Conservation (phyloP, 2,329 filamentous ascomycete genomes). For the Madurella fahalii region DNA sequence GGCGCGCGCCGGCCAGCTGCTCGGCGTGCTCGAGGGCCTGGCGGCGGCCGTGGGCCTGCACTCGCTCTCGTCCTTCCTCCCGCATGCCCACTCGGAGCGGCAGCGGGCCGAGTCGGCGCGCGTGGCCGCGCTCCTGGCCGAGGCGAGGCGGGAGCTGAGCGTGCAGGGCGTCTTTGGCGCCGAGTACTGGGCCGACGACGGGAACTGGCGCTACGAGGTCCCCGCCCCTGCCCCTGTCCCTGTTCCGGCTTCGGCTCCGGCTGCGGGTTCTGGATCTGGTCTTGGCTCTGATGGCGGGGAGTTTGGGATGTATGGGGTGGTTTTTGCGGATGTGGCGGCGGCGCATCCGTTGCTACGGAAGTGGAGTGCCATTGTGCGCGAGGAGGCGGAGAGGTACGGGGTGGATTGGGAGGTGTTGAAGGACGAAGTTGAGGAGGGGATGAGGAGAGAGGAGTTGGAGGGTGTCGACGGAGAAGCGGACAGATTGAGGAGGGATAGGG, state of each 20-base stretch:
- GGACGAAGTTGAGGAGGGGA: constrained; percentile 17
- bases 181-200: constrained; percentile 66
- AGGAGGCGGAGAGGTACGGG: constrained; percentile 38
- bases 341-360: constrained; percentile 63
- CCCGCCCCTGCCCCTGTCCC: not conserved
- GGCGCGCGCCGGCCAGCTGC: constrained; percentile 64
- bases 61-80: not conserved
- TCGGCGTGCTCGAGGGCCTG: constrained; percentile 76
- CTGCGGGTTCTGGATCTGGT: no score
- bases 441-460: constrained; percentile 11
- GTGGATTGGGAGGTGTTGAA: constrained; percentile 24
- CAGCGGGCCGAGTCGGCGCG: constrained; percentile 21
- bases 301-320: constrained; percentile 31
- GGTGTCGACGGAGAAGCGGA: constrained; percentile 12
- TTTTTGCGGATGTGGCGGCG: constrained; percentile 60
- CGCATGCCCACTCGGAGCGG: constrained; percentile 17
- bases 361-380: constrained; percentile 50
- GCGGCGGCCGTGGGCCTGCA: constrained; percentile 37
- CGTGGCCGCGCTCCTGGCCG: constrained; percentile 36
- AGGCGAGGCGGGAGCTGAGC: constrained; percentile 57
- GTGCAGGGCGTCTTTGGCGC: constrained; percentile 59
- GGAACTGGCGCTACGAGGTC: constrained; percentile 65
- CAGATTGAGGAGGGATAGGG: constrained; percentile 14
- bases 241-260: no score
- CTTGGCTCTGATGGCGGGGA: constrained; percentile 5